Evolutionary conservation across 2,329 filamentous ascomycete genomes (phyloP).

Genomic region (Fusarium chlamydosporum): DNA sequence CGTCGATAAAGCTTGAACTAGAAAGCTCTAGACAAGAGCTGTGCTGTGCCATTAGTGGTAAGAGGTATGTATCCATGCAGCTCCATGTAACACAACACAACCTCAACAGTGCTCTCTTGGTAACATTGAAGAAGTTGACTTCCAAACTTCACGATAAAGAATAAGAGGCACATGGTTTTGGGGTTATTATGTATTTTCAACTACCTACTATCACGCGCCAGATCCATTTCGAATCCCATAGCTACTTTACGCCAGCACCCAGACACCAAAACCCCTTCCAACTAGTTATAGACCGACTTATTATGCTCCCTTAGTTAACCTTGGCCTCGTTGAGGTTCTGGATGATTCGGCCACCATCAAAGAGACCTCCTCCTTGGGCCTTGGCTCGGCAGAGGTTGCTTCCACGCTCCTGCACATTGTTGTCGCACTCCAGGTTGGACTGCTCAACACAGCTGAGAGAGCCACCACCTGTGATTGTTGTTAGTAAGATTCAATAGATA

Average conservation of each 20-base stretch:
- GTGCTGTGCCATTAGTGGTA: neutral
- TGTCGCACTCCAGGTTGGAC: constrained; percentile 18
- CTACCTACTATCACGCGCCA: constrained; percentile 8
- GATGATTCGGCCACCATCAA: constrained; percentile 18
- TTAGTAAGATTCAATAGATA: neutral
- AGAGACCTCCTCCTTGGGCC: constrained; percentile 1
- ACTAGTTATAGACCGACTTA: neutral
- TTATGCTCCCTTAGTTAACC: constrained; percentile 4
- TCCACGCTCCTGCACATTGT: constrained; percentile 12
- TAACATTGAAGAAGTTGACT: too few relatives aligned
- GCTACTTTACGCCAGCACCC: neutral
- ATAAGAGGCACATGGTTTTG: neutral
- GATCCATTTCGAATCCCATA: constrained; percentile 11
- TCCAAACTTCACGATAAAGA: neutral
- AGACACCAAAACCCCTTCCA: neutral
- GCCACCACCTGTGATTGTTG: neutral
- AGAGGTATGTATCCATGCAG: neutral
- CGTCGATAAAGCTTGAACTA: constrained; percentile 37
- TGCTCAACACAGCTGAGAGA: constrained; percentile 18
- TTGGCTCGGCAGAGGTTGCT: constrained; percentile 23
- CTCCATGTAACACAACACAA: neutral
- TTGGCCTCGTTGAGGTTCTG: constrained; percentile 19
- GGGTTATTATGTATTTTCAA: constrained; percentile 13
- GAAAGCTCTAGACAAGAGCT: constrained; percentile 30
- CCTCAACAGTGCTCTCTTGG: too few relatives aligned